A percentile compares a stretch with the other conserved stretches of the same genome.
phyloP scores from a whole-genome alignment of 495 filamentous ascomycete species.

The Penicillium ucsense region DNA sequence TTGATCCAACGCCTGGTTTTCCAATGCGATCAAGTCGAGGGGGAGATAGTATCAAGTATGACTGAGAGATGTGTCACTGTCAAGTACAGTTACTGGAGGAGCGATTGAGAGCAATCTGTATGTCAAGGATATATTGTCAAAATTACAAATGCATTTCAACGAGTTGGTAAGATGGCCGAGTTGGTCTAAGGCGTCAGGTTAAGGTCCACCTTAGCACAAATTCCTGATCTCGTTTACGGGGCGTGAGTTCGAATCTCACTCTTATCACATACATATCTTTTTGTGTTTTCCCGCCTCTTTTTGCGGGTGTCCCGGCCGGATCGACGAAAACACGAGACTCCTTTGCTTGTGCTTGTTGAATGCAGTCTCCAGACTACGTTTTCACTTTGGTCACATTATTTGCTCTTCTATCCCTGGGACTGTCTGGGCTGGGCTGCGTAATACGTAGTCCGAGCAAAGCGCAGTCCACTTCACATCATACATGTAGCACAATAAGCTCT shows the following conservation, averaged over 20 bases:
- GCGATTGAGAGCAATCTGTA: neutral
- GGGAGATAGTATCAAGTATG: neutral
- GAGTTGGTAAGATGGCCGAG: constrained; percentile 22
- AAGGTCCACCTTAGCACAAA: constrained; percentile 20
- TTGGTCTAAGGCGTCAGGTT: constrained; percentile 26
- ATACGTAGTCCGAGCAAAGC: too few relatives aligned
- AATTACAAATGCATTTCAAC: neutral
- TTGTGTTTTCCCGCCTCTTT: constrained; percentile 1
- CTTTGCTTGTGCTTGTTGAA: too few relatives aligned
- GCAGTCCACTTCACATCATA: too few relatives aligned
- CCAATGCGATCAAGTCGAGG: neutral
- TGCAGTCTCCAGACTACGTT: too few relatives aligned
- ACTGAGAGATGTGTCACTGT: neutral
- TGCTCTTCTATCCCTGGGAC: too few relatives aligned
- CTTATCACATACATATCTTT: constrained; percentile 16
- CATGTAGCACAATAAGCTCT: too few relatives aligned
- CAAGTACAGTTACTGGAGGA: too few relatives aligned
- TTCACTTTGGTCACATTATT: too few relatives aligned
- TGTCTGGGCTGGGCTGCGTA: too few relatives aligned
- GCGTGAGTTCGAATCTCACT: constrained; percentile 33
- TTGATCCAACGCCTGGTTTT: neutral
- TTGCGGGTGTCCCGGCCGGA: neutral
- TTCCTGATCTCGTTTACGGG: constrained; percentile 21
- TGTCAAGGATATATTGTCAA: neutral
- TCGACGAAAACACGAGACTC: too few relatives aligned